Conservation (phyloP, 2,329 filamentous ascomycete species). For the Beauveria sp. region DNA sequence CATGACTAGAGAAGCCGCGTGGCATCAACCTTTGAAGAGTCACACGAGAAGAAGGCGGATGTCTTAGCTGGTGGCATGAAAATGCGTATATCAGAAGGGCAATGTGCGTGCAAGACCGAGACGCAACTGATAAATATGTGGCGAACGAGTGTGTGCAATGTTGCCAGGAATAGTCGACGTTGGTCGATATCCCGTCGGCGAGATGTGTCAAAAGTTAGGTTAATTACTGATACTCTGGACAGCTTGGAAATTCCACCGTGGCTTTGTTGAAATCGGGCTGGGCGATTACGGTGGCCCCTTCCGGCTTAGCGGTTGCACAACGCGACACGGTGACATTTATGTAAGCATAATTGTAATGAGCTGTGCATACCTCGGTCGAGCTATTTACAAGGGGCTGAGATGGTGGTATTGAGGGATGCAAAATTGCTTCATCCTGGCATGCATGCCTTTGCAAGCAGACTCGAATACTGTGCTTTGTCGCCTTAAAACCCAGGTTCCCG, state of each 20-base stretch:
- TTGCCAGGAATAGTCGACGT: background rate
- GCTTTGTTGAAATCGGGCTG: constrained; percentile 13
- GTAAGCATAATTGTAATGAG: constrained; percentile 1
- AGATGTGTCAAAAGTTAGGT: background rate
- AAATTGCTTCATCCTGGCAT: constrained; percentile 2
- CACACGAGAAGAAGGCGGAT: background rate
- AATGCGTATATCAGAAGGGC: background rate
- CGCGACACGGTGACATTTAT: background rate
- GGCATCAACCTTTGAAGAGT: background rate
- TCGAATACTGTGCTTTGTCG: background rate
- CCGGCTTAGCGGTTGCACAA: constrained; percentile 1
- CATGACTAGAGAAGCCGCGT: constrained; percentile 7
- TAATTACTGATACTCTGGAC: background rate
- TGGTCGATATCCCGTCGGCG: background rate
- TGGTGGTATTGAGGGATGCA: background rate
- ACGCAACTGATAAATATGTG: background rate
- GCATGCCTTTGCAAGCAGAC: background rate
- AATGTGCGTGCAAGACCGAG: background rate
- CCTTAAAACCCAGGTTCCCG: background rate
- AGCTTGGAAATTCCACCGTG: constrained; percentile 13
- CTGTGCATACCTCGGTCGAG: constrained; percentile 6
- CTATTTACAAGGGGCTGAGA: constrained; percentile 7
- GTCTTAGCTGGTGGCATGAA: background rate
- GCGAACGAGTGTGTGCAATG: background rate
- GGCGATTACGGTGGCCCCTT: background rate